These are phyloP conservation scores for Colletotrichum liaoningense DNA, from an alignment of 2,329 filamentous ascomycete species.

Conservation along the genomic window DNA sequence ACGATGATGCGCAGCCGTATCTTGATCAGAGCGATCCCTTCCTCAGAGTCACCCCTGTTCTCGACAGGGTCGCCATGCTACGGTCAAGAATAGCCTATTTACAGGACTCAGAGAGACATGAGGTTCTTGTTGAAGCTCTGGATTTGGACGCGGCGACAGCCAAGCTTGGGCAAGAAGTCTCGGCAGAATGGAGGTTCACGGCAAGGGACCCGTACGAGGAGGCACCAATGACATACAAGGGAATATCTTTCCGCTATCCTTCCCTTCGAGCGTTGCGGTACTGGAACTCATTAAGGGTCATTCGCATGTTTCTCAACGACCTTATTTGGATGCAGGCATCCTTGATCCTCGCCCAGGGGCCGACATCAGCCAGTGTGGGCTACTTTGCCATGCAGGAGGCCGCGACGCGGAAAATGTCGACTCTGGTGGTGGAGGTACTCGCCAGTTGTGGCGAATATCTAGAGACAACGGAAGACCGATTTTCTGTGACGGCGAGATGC, in stretches of 20 bases:
- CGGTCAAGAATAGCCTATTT: slow-evolving; percentile 25
- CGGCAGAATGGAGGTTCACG: slow-evolving; percentile 26
- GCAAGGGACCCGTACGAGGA: slow-evolving; percentile 7
- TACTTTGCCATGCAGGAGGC: slow-evolving; percentile 21
- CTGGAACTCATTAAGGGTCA: slow-evolving; percentile 42
- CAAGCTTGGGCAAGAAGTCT: slow-evolving; percentile 1
- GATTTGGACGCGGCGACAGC: slow-evolving; percentile 36
- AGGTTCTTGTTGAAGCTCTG: slow-evolving; percentile 37
- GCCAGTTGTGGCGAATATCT: slow-evolving; percentile 38
- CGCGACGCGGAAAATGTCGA: slow-evolving; percentile 32
- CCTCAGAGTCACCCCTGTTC: slow-evolving; percentile 31
- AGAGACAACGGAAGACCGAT: slow-evolving; percentile 32
- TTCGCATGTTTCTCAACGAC: slow-evolving; percentile 40
- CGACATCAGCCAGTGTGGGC: slow-evolving; percentile 5
- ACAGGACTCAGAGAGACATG: slow-evolving; percentile 7
- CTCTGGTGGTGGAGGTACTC: slow-evolving; percentile 37
- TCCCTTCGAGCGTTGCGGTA: slow-evolving; percentile 37
- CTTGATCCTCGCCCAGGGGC: slow-evolving; percentile 5
- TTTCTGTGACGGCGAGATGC: slow-evolving; percentile 38
- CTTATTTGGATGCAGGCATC: slow-evolving; percentile 30
- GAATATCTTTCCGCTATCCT: slow-evolving; percentile 37
- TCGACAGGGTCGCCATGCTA: slow-evolving; percentile 37
- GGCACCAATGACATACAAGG: slow-evolving; percentile 35
- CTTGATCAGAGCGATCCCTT: slow-evolving; percentile 35
- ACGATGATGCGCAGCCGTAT: slow-evolving; percentile 23